phyloP scores from a whole-genome alignment of 805 yeast genomes.

The Diddensiella transvaalensis region DNA sequence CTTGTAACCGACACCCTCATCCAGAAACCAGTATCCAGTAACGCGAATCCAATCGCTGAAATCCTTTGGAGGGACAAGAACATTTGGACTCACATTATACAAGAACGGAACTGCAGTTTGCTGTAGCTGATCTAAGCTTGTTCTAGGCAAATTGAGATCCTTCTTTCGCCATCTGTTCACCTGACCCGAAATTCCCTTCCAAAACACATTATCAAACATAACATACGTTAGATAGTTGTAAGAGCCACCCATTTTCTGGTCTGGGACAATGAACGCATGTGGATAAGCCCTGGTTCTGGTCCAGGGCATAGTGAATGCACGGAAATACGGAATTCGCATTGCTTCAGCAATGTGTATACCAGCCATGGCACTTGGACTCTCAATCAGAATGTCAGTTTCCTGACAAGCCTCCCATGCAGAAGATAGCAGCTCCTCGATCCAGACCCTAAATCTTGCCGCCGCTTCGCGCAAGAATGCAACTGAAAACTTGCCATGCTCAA shows the following conservation, averaged over 20 bases:
- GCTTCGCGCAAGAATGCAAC: constrained; percentile 83
- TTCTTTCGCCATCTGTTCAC: constrained; percentile 84
- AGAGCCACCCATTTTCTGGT: constrained; percentile 86
- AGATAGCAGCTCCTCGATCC: constrained; percentile 71
- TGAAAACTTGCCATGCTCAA: constrained; percentile 81
- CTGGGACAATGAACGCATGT: constrained; percentile 94
- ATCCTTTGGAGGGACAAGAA: constrained; percentile 90
- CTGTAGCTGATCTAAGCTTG: constrained; percentile 66
- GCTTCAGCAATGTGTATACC: constrained; percentile 96
- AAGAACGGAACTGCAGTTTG: constrained; percentile 82
- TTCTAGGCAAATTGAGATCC: constrained; percentile 58
- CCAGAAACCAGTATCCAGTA: constrained; percentile 93
- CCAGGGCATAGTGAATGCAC: constrained; percentile 99
- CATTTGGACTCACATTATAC: constrained; percentile 82
- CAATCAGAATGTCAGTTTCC: constrained; percentile 74
- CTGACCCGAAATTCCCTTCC: constrained; percentile 88
- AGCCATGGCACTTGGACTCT: constrained; percentile 95
- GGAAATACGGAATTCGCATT: constrained; percentile 78
- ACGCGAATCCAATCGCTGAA: constrained; percentile 94
- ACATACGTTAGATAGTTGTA: constrained; percentile 91
- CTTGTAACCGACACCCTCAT: constrained; percentile 56
- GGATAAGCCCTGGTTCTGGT: constrained; percentile 93
- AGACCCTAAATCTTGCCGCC: constrained; percentile 66
- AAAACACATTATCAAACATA: constrained; percentile 85
- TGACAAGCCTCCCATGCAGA: constrained; percentile 88